Evolutionary conservation across 2,329 filamentous ascomycete genomes (phyloP), one percentile per base, ranked within the genome.

Genomic region (Malbranchea zuffiana): DNA sequence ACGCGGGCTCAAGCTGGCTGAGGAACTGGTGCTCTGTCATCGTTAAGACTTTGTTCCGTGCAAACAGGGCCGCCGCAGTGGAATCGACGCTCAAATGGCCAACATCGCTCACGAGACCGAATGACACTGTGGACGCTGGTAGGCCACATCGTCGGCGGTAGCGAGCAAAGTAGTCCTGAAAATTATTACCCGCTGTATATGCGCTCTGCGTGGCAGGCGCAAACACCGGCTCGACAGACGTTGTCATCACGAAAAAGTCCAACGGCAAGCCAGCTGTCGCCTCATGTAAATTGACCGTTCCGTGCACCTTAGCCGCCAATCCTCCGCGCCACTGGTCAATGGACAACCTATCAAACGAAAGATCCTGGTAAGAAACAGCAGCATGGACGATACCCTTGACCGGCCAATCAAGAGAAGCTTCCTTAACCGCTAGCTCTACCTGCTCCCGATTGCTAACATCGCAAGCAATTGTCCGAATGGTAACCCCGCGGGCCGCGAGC

Each of bases 101-200:
- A 2, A 52, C 36, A 11, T 50, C 50, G 4, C 17, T 40, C 5
- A 55, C 33, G 3, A 52, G 28, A 6, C 53, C 45, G 12, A 50
- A 47, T 0, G 47, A 41, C 1, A 47, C 40, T 1, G 49, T 48
- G 3, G 50, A 44, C 1, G 51, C 52, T 1, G 47, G 46, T 6
- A 55, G 41, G 5, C 49, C 48, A 3, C 47, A 29, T 1, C 24
- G 29, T 2, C 42, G 47, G 3, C 52, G 50, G 16, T 50, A 47
- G 5, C 51, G 45, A 1, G 47, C 49, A 28, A 57, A 53, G 2
- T 40, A 36, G 8, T 55, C 53, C 20, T 50, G 46, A 46, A 52
- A 59, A 21, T 40, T 49, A 42, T 54, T 53, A 15, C 43, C 53
- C 0, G 49, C 48, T 3, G 48, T 47, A 30, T 56, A 57, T 6